These are phyloP conservation scores for Pythium phragmitis DNA, from an alignment of 352 stramenopile species.

Conservation along the genomic window DNA sequence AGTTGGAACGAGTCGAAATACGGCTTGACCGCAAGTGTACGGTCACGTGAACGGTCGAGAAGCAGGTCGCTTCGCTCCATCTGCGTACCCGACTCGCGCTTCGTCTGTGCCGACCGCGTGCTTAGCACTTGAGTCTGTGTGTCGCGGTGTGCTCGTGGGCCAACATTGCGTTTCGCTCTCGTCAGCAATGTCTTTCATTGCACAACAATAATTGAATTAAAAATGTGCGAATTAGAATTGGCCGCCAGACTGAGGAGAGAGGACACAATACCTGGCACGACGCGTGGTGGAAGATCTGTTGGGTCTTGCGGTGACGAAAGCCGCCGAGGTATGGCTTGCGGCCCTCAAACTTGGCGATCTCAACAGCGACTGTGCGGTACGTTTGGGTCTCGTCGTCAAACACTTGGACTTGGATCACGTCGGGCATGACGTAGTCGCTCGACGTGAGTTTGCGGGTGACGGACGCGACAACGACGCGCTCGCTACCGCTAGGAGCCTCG, in stretches of 20 bases:
- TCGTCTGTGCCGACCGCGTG: conserved; percentile 80
- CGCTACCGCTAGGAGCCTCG: conserved; percentile 16
- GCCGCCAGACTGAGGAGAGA: too few species aligned
- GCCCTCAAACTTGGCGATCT: conserved; percentile 72
- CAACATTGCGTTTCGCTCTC: conserved; percentile 40
- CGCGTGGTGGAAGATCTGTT: conserved; percentile 90
- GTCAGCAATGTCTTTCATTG: conserved; percentile 72
- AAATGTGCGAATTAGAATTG: too few species aligned
- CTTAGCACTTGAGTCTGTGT: conserved; percentile 87
- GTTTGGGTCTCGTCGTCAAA: conserved; percentile 53
- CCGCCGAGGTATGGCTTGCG: conserved; percentile 89
- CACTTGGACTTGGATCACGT: conserved; percentile 77
- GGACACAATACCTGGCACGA: conserved; percentile 61
- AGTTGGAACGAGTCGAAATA: conserved; percentile 92
- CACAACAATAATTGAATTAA: background rate
- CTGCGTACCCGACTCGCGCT: conserved; percentile 89
- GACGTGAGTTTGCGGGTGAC: conserved; percentile 38
- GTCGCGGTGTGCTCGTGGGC: conserved; percentile 65
- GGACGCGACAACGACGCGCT: conserved; percentile 52
- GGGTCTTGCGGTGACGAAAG: conserved; percentile 85
- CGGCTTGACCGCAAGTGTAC: conserved; percentile 48
- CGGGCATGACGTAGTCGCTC: conserved; percentile 85
- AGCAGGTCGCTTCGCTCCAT: conserved; percentile 81
- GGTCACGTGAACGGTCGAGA: conserved; percentile 67
- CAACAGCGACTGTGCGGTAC: conserved; percentile 57